These are phyloP conservation scores for Tetrapisispora fleetii DNA, from an alignment of 805 yeast species.

Conservation along the genomic window DNA sequence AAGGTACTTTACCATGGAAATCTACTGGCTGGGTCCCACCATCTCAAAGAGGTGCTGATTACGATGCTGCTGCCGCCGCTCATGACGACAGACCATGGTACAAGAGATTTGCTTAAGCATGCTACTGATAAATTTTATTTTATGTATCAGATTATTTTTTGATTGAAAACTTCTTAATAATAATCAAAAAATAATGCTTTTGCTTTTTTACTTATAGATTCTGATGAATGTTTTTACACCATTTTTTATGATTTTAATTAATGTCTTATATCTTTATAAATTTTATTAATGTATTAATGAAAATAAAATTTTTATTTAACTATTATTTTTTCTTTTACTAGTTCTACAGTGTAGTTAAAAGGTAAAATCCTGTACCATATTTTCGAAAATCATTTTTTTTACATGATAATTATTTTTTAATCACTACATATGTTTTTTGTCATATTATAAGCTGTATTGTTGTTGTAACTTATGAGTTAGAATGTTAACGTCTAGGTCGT, in stretches of 20 bases:
- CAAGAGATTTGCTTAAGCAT: conserved; percentile 5
- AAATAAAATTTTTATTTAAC: too few species aligned
- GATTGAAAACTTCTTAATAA: neutral
- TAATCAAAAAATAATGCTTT: neutral
- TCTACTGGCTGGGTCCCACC: conserved; percentile 45
- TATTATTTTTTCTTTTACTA: too few species aligned
- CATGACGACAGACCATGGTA: conserved; percentile 20
- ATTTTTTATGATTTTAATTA: neutral
- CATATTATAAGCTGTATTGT: too few species aligned
- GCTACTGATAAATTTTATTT: neutral
- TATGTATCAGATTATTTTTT: neutral
- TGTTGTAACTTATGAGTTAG: too few species aligned
- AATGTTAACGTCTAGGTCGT: too few species aligned
- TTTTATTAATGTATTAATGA: neutral
- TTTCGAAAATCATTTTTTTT: too few species aligned
- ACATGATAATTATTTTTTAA: too few species aligned
- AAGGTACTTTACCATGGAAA: conserved; percentile 33
- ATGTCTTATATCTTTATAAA: too few species aligned
- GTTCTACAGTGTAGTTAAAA: too few species aligned
- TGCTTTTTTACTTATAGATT: neutral
- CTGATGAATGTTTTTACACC: neutral
- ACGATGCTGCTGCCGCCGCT: conserved; percentile 18
- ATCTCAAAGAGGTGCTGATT: conserved; percentile 21
- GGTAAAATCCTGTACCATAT: too few species aligned
- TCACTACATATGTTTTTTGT: too few species aligned